Evolutionary conservation across 495 filamentous ascomycete species (phyloP), one percentile per base, ranked within the genome.

Genomic region (Neurospora sp.): DNA sequence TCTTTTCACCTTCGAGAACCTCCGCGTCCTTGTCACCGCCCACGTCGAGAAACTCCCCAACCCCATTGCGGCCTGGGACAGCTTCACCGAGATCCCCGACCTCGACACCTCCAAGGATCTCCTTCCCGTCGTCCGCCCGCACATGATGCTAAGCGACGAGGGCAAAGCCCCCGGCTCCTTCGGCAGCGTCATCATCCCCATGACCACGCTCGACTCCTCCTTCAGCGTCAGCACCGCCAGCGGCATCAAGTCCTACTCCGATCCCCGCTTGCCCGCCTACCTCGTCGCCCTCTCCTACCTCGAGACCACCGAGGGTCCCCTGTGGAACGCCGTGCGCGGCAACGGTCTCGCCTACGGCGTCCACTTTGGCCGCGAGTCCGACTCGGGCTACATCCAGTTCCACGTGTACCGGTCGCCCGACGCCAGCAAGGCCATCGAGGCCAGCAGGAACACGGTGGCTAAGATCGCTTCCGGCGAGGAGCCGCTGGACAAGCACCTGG

Each of bases 141-240:
- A 85, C 69, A 84, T 88, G 20, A 86, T 92, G 40, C 88, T 97
- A 27, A 95, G 88, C 75, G 83, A 88, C 14, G 88, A 90, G 42
- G 96, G 94, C 9, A 84, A 86, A 46, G 88, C 86, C 8, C 90
- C 94, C 16, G 95, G 95, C 18, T 84, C 87, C 42, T 83, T 90
- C 69, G 87, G 87, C 20, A 89, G 92, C 10, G 92, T 92, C 73
- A 86, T 99, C 69, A 88, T 99, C 31, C 94, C 95, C 18, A 92
- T 99, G 88, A 89, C 92, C 2, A 93, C 94, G 7, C 92, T 97
- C 71, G 96, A 99, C 84, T 94, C 91, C n/a, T 96, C 93, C 4
- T 98, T 92, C 84, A 91, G 90, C 38, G 86, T 94, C 59, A 89
- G 92, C 73, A 91, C 92, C 20, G 88, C 89, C 59, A 87, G 87